phyloP scores from a whole-genome alignment of 2,329 filamentous ascomycete species.

The Colletotrichum liaoningense region DNA sequence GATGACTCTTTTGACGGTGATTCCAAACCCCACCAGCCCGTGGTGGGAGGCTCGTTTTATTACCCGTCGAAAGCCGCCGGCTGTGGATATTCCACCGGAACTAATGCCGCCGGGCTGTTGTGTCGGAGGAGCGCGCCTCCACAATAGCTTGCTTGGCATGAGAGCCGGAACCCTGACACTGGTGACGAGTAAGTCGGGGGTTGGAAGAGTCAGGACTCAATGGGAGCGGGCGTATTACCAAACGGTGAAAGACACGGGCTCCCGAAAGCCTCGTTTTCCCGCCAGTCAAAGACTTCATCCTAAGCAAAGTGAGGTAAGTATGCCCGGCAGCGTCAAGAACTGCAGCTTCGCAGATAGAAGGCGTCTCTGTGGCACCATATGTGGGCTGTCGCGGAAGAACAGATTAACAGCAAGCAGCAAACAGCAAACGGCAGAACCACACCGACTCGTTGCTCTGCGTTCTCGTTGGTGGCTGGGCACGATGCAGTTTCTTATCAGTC shows the following conservation, averaged over 20 bases:
- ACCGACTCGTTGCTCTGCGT: conserved; percentile 10
- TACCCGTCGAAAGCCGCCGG: conserved; percentile 9
- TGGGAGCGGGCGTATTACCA: conserved; percentile 30
- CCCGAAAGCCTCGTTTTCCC: not conserved
- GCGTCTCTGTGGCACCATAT: conserved; percentile 22
- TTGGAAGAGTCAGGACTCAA: not conserved
- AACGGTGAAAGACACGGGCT: conserved; percentile 6
- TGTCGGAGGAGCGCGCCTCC: conserved; percentile 17
- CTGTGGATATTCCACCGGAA: conserved; percentile 22
- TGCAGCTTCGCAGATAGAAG: not conserved
- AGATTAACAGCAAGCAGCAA: not conserved
- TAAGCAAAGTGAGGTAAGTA: not conserved
- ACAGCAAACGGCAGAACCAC: conserved; percentile 2
- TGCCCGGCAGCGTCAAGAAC: not conserved
- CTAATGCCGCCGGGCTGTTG: not conserved
- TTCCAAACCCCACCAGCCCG: not conserved
- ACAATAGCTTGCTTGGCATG: conserved; percentile 30
- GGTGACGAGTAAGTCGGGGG: conserved; percentile 27
- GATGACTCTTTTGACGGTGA: conserved; percentile 14
- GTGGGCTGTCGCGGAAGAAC: not conserved
- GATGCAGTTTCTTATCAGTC: conserved; percentile 34
- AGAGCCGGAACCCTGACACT: conserved; percentile 28
- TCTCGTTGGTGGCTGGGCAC: conserved; percentile 21
- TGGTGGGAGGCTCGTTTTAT: conserved; percentile 12
- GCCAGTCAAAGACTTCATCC: not conserved